Conservation (phyloP, 495 filamentous ascomycete genomes). For the Astrocystis sublimbata region DNA sequence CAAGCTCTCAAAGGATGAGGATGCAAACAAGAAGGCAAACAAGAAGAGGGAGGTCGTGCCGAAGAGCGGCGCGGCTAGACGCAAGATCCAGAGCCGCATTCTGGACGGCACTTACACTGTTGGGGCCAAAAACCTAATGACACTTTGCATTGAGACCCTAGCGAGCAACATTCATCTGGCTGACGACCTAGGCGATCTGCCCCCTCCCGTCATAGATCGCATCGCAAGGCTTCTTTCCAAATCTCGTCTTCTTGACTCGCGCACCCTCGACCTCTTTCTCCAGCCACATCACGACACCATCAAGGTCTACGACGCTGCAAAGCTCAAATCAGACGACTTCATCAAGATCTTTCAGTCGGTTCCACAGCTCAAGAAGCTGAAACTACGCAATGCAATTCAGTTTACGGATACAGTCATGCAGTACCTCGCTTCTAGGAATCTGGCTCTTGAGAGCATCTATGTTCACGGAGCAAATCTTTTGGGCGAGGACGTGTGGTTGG, state of each 20-base stretch:
- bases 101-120: slow-evolving; percentile 69
- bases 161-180: slow-evolving; percentile 79
- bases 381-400: slow-evolving; percentile 77
- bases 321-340: slow-evolving; percentile 72
- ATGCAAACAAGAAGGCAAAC: slow-evolving; percentile 60
- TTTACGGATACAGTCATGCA: slow-evolving; percentile 81
- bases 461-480: slow-evolving; percentile 80
- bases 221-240: slow-evolving; percentile 82
- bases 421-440: slow-evolving; percentile 70
- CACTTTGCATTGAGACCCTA: slow-evolving; percentile 82
- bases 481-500: slow-evolving; percentile 67
- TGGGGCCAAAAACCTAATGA: slow-evolving; percentile 71
- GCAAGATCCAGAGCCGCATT: slow-evolving; percentile 74
- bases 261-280: slow-evolving; percentile 77
- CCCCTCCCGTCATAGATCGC: slow-evolving; percentile 64
- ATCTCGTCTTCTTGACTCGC: slow-evolving; percentile 66
- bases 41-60: slow-evolving; percentile 44
- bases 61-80: slow-evolving; percentile 47
- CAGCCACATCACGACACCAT: slow-evolving; percentile 63
- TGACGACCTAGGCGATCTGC: slow-evolving; percentile 81
- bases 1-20: slow-evolving; percentile 64
- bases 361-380: slow-evolving; percentile 65
- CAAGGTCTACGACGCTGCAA: slow-evolving; percentile 77
- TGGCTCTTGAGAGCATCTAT: slow-evolving; percentile 61
- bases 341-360: slow-evolving; percentile 77